Evolutionary conservation across 352 stramenopile species (phyloP), one percentile per base, ranked within the genome.

Genomic region (Phytophthora pinifolia): DNA sequence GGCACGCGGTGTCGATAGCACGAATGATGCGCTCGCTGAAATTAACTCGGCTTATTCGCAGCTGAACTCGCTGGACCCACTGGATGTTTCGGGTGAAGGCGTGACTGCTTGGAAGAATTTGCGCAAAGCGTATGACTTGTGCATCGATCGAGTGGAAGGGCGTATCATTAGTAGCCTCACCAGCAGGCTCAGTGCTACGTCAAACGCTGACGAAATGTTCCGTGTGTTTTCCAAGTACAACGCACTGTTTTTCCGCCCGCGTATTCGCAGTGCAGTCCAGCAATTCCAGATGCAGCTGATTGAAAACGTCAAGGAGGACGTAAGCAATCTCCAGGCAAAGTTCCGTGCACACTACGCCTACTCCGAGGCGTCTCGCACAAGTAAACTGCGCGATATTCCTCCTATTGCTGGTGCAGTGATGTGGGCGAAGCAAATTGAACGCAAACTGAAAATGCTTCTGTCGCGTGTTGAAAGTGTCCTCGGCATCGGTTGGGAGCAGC

Each of bases 401-500:
- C 97, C 97, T 18, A 95, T 99, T 32, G 93, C 93, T 31, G 97
- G 96, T 25, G 98, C 98, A 43, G 98, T 99, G 37, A 92, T 99
- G 65, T 99, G 98, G 98, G 97, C 97, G 13, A 98, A 98, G 62
- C 97, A 99, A 74, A 99, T 99, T 74, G 97, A 99, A 70, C 83
- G 96, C n/a, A 98, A 99, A 69, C 72, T 99, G 12, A 89, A 98
- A 70, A 88, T 95, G 52, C 77, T 99, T 5, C 87, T 99, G 44
- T 83, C 91, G n/a, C 83, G 97, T 33, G 97, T 99, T 59, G 89
- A 98, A 56, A 95, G 98, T 64, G 96, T 99, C 14, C 85, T 99
- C 4, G 98, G 94, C 38, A 62, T 71, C 17, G 96, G 97, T 29
- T 99, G 97, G 97, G 96, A 99, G 44, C 96, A 99, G 35, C 92